Evolutionary conservation across 768 basidiomycete species (phyloP), one percentile per base, ranked within the genome.

Genomic region (Suillus alpinus): DNA sequence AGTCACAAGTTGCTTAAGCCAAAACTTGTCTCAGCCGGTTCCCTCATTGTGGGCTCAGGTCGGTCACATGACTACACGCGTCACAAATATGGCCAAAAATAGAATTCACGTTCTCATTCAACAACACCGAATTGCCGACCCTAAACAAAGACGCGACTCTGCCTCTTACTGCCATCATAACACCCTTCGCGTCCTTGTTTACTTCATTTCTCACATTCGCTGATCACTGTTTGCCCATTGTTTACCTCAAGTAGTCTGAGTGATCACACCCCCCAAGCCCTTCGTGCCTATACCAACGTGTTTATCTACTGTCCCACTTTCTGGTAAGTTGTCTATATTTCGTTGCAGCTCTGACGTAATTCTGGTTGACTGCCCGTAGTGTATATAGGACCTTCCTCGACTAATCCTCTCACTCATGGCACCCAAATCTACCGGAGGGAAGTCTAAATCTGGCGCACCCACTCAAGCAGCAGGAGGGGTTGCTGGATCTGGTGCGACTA

Each of bases 401-500:
- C 18, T 18, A 9, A 53, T 8, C 14, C 5, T 36, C 8, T 16
- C 34, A 16, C 34, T 9, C 63, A 79, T 85, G 84, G 73, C 83
- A 46, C 83, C 83, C 63, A 73, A 77, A 66, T 81, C 83, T 65
- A 77, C 83, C 36, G 86, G 85, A 56, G 87, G 85, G 66, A 89
- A 88, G 67, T 82, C 86, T 57, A 86, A 85, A 74, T 74, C 79
- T 10, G 83, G 81, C 36, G 69, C 72, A 47, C 70, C 3, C 18
- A 60, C 65, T 13, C 43, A 50, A 26, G 10, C 39, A 20, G 26
- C 58, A 59, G 62, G 62, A 50, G 62, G 58, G 4, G 60, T 44
- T 29, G 62, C 66, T 49, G 67, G 69, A 41, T 73, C 78, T 14
- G 66, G 76, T 40, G 66, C 72, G 5, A 63, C 68, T 9, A 59